Conservation (phyloP, 2,329 filamentous ascomycete genomes). For the Onygenales sp. region DNA sequence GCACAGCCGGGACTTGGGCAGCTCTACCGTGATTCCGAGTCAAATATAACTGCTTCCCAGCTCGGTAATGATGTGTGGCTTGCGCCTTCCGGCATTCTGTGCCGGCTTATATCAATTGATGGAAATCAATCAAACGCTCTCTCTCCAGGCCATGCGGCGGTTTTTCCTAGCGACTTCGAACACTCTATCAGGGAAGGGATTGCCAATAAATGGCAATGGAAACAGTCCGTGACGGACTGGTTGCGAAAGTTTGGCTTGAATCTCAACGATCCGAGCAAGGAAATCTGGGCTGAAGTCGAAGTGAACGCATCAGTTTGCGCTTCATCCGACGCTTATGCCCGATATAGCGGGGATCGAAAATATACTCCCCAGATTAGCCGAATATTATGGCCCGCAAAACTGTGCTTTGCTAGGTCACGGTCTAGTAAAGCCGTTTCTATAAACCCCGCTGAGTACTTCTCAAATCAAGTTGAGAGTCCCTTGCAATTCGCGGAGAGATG, state of each 20-base stretch:
- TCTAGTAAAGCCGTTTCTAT: constrained; percentile 10
- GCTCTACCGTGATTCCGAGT: constrained; percentile 16
- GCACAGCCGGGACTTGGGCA: constrained; percentile 27
- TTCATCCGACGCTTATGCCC: not conserved
- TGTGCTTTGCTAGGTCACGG: constrained; percentile 31
- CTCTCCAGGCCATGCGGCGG: constrained; percentile 12
- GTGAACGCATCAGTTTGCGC: constrained; percentile 11
- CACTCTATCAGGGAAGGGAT: not conserved
- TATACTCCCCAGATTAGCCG: constrained; percentile 27
- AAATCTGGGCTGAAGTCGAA: constrained; percentile 33
- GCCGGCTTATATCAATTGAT: constrained; percentile 8
- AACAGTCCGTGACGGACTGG: constrained; percentile 27
- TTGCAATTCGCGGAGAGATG: constrained; percentile 35
- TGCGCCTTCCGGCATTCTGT: constrained; percentile 23
- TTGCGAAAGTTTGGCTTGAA: constrained; percentile 27
- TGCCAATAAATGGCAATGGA: constrained; percentile 24
- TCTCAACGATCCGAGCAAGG: constrained; percentile 20
- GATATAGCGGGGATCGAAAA: constrained; percentile 17
- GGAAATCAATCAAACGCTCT: constrained; percentile 14
- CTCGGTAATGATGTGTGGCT: constrained; percentile 28
- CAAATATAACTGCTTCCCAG: constrained; percentile 12
- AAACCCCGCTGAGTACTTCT: constrained; percentile 12
- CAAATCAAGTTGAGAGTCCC: constrained; percentile 23
- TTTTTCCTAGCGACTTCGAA: not conserved
- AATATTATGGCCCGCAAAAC: constrained; percentile 35